Evolutionary conservation across 768 basidiomycete genomes (phyloP).

Genomic region (Psilocybe cyanescens): DNA sequence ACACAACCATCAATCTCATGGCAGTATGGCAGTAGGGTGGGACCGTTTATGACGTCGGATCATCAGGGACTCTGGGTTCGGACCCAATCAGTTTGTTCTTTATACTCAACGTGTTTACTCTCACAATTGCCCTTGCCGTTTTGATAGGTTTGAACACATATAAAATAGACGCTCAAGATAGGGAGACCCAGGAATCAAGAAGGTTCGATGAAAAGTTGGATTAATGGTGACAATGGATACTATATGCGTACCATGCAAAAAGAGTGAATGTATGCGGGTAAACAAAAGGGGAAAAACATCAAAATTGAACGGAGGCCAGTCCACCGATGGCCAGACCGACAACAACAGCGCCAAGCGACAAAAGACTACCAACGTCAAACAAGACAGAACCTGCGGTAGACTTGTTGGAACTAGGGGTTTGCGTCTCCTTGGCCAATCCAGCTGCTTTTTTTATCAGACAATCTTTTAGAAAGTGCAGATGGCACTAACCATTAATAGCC

Average conservation of each 20-base stretch:
- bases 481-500: constrained; percentile 20
- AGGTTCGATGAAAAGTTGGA: too few species aligned
- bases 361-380: not conserved
- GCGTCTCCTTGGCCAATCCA: not conserved
- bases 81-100: too few species aligned
- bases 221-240: too few species aligned
- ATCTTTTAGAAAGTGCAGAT: not conserved
- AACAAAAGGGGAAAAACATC: not conserved
- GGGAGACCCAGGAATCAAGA: too few species aligned
- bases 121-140: too few species aligned
- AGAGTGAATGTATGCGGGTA: not conserved
- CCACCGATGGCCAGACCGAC: constrained; percentile 5
- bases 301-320: constrained; percentile 3
- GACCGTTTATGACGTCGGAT: not conserved
- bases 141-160: too few species aligned
- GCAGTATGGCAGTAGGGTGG: not conserved
- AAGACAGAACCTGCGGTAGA: constrained; percentile 2
- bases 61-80: not conserved
- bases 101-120: too few species aligned
- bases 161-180: too few species aligned
- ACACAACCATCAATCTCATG: not conserved
- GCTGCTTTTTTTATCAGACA: not conserved
- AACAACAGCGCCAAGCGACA: constrained; percentile 4
- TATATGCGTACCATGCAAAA: too few species aligned
- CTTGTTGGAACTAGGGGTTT: not conserved